Percentiles rank a stretch among this genome's conserved stretches.
phyloP scores from a whole-genome alignment of 2,329 filamentous ascomycete species.

The Fusarium coffeatum region DNA sequence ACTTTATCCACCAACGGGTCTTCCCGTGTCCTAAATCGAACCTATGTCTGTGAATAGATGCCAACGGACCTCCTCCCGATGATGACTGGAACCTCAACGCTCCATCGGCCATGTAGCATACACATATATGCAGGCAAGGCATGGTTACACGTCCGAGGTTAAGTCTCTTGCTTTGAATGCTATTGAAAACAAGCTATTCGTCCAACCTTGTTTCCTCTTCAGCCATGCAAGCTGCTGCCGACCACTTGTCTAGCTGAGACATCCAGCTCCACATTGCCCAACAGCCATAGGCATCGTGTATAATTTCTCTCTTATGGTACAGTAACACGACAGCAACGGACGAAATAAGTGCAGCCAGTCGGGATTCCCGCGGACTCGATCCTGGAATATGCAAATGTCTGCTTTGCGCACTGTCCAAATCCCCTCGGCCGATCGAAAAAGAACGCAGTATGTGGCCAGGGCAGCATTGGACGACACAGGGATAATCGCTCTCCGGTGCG shows the following conservation, averaged over 20 bases:
- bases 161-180: conserved; percentile 14
- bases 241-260: conserved; percentile 4
- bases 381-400: conserved; percentile 5
- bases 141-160: conserved; percentile 18
- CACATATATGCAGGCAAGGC: conserved; percentile 11
- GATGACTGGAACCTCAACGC: conserved; percentile 3
- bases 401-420: conserved; percentile 11
- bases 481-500: conserved; percentile 9
- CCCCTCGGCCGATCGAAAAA: not conserved
- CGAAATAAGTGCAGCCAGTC: conserved; percentile 25
- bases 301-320: conserved; percentile 6
- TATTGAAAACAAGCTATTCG: not conserved
- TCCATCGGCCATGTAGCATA: conserved; percentile 4
- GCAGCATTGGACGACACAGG: conserved; percentile 7
- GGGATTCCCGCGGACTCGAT: conserved; percentile 28
- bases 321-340: conserved; percentile 22
- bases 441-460: not conserved
- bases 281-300: conserved; percentile 1
- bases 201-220: conserved; percentile 7
- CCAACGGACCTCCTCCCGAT: not conserved
- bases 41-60: not conserved
- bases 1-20: conserved; percentile 24
- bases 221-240: conserved; percentile 25
- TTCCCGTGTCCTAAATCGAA: conserved; percentile 22
- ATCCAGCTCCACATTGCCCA: conserved; percentile 3